Percentiles rank a stretch among this genome's conserved stretches.
phyloP scores from a whole-genome alignment of 2,329 filamentous ascomycete genomes.

The Alternaria infectoria region DNA sequence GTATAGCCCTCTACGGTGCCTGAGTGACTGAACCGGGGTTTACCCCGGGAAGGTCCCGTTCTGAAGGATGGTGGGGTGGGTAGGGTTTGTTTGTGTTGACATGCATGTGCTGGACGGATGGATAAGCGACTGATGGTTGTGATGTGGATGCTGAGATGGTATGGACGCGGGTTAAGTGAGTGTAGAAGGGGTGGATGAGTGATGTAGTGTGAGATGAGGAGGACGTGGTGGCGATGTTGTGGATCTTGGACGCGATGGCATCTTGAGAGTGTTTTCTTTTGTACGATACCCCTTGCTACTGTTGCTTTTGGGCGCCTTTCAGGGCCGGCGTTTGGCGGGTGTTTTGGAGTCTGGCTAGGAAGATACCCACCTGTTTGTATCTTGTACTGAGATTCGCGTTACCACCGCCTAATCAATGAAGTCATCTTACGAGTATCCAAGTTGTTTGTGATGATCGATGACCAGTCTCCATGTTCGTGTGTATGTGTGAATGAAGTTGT shows the following conservation, averaged over 20 bases:
- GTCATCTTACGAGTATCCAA: background rate
- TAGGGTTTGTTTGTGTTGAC: background rate
- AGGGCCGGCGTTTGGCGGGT: background rate
- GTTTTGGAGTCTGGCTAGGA: background rate
- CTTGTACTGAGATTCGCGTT: background rate
- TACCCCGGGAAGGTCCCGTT: background rate
- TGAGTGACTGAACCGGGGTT: background rate
- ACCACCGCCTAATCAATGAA: background rate
- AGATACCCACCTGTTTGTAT: background rate
- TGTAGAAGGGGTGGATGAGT: background rate
- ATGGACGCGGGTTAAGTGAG: background rate
- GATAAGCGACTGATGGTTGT: background rate
- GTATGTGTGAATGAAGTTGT: background rate
- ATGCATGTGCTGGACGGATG: background rate
- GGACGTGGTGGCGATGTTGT: background rate
- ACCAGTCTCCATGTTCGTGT: background rate
- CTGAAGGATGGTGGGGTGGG: background rate
- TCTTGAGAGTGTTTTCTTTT: background rate
- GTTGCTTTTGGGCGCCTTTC: background rate
- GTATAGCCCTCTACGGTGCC: conserved; percentile 10
- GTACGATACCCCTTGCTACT: background rate
- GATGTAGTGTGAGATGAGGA: background rate
- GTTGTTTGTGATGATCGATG: background rate
- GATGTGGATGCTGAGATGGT: background rate
- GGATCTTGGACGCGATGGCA: background rate